Base-by-base conservation (phyloP, 495 filamentous ascomycete species). In the Bacidia rubella region DNA sequence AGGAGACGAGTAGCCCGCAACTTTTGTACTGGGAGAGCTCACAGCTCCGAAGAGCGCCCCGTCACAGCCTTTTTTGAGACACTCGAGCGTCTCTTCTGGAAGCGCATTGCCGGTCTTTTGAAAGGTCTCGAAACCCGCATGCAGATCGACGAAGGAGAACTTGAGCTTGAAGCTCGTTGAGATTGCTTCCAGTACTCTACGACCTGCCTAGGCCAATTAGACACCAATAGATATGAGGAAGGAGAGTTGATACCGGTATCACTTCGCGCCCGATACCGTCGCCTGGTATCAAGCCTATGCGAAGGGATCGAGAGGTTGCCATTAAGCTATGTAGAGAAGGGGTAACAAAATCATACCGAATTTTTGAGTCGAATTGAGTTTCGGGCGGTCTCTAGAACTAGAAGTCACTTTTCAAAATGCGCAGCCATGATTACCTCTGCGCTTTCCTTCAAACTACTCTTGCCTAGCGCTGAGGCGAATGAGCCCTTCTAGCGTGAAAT, bases 251-350 rank as follows among this genome's bases (percentile, higher is more conserved):
- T 66, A 77, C 74, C 58, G 93, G 93, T 69, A 98, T 95, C 66
- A 98, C 92, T 71, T 98, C 92, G 63, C 86, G 86, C 66, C 92
- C 92, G 68, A 98, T 98, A 67, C 92, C 92, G 73, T 98, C 92
- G 66, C 92, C 92, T 66, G 92, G 87, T 62, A 97, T 95, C 64
- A 98, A 84, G 64, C 89, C 76, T 70, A 79, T 79, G 57, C 76
- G 72, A 56, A 79, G 71, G 53, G 76, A 73, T 57, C 74, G 67
- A 57, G 66, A 63, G 69, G n/a, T n/a, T n/a, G 75, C 76, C 55
- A 65, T 67, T 58, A 15, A 4, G 44, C 20, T 10, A n/a, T 17
- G 19, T 22, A 24, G 20, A 26, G 19, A 5, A 9, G 4, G 10
- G 44, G 21, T 22, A 5, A 17, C 9, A 9, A 44, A 39, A n/a